phyloP scores from a whole-genome alignment of 768 basidiomycete species.

The Xerocomus brunneocitrinus region DNA sequence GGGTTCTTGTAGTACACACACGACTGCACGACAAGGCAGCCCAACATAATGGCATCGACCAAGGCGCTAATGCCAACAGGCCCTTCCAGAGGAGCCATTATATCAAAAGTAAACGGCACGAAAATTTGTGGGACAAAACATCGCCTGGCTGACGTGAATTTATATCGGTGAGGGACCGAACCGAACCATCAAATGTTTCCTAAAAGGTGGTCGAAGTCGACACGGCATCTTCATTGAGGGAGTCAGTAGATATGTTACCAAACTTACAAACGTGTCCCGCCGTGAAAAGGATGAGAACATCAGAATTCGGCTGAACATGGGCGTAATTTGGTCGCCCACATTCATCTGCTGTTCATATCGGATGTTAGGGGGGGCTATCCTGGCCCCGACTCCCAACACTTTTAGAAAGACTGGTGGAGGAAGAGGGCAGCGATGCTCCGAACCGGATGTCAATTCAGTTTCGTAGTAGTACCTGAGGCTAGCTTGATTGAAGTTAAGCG shows the following conservation, averaged over 20 bases:
- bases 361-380: slow-evolving; percentile 3
- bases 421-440: not conserved
- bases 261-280: not conserved
- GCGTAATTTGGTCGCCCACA: slow-evolving; percentile 1
- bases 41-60: slow-evolving; percentile 21
- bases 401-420: not conserved
- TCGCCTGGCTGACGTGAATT: slow-evolving; percentile 1
- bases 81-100: slow-evolving; percentile 24
- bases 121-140: not conserved
- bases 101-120: not conserved
- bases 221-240: slow-evolving; percentile 10
- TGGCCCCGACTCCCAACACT: not conserved
- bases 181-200: not conserved
- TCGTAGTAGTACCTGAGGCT: not conserved
- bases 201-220: slow-evolving; percentile 7
- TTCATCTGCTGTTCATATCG: slow-evolving; percentile 14
- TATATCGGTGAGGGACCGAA: slow-evolving; percentile 15
- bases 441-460: not conserved
- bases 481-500: too few relatives aligned
- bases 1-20: slow-evolving; percentile 25
- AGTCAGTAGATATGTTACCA: slow-evolving; percentile 15
- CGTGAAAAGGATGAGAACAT: slow-evolving; percentile 5
- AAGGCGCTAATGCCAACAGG: slow-evolving; percentile 21
- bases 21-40: slow-evolving; percentile 23
- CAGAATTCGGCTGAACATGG: slow-evolving; percentile 12